Evolutionary conservation across 2,329 filamentous ascomycete species (phyloP), one percentile per base, ranked within the genome.

Genomic region (Hysterium pulicare): DNA sequence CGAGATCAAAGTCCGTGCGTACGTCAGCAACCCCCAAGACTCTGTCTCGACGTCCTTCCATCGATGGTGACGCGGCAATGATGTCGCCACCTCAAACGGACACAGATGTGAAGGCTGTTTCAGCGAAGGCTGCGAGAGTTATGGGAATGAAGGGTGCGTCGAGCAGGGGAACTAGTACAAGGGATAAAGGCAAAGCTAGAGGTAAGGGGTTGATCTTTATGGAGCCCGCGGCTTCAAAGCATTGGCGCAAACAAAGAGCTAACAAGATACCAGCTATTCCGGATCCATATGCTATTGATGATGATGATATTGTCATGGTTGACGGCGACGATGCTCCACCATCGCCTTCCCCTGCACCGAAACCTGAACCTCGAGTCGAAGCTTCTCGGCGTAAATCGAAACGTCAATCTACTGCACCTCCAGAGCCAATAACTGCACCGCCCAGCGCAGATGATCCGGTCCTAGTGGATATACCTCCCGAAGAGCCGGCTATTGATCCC

Each of bases 111-210:
- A 75, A 76, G 3, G 78, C 80, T 39, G 77, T 88, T 59, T 77
- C 83, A 6, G 77, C 81, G 34, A 95, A 94, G 66, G 88, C 87
- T 21, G 87, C 87, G 23, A 90, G 83, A 66, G 68, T 91, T 40
- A 81, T 93, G 81, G 90, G 71, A 53, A 67, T 79, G 46, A 72
- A 62, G 37, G 57, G 57, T 15, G 54, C 62, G 2, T 45, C 65
- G 47, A 68, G 65, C 43, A 74, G 72, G 40, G 23, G 33, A 26
- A 52, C 72, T 71, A 65, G 57, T 41, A 62, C 55, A 3, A 57
- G 53, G 46, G 59, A 64, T 33, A 66, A 77, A 57, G 65, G 71
- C 54, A 71, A 78, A 61, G 76, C 77, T 42, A 81, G 69, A 64
- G 61, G 65, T 67, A 61, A 65, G 64, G 53, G 46, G 45, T 30